Percentiles rank a stretch among this genome's conserved stretches.
phyloP scores from a whole-genome alignment of 768 basidiomycete species.

The Suillus occidentalis region DNA sequence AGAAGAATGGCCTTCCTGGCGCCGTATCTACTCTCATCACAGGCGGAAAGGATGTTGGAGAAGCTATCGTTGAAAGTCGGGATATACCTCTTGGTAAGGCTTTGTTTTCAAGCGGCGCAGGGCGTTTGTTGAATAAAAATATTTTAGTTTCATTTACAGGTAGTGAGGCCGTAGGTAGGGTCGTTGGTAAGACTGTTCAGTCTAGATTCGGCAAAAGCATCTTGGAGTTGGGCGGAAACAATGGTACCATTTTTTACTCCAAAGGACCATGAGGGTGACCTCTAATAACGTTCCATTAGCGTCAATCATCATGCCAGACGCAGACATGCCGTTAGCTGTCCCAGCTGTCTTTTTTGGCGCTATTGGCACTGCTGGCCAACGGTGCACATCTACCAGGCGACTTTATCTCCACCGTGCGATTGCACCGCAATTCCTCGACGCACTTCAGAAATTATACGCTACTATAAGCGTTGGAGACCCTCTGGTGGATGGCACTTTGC shows the following conservation, averaged over 20 bases:
- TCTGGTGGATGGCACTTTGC: conserved; percentile 65
- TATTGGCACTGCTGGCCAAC: conserved; percentile 73
- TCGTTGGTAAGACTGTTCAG: conserved; percentile 86
- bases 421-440: conserved; percentile 71
- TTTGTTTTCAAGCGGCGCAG: neutral
- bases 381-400: conserved; percentile 91
- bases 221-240: conserved; percentile 94
- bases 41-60: conserved; percentile 81
- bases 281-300: conserved; percentile 47
- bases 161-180: conserved; percentile 82
- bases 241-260: conserved; percentile 53
- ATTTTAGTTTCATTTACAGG: conserved; percentile 89
- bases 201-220: conserved; percentile 87
- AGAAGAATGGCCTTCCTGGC: conserved; percentile 80
- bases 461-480: conserved; percentile 84
- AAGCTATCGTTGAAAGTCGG: conserved; percentile 69
- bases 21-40: conserved; percentile 82
- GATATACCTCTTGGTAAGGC: conserved; percentile 75
- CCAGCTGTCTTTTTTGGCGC: conserved; percentile 93
- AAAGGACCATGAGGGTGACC: conserved; percentile 21
- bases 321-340: conserved; percentile 86
- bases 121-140: neutral
- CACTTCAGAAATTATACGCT: conserved; percentile 72
- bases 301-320: conserved; percentile 90
- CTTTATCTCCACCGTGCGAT: conserved; percentile 85